These are phyloP conservation scores for Cubamyces sp. DNA, from an alignment of 768 basidiomycete genomes.

Conservation along the genomic window DNA sequence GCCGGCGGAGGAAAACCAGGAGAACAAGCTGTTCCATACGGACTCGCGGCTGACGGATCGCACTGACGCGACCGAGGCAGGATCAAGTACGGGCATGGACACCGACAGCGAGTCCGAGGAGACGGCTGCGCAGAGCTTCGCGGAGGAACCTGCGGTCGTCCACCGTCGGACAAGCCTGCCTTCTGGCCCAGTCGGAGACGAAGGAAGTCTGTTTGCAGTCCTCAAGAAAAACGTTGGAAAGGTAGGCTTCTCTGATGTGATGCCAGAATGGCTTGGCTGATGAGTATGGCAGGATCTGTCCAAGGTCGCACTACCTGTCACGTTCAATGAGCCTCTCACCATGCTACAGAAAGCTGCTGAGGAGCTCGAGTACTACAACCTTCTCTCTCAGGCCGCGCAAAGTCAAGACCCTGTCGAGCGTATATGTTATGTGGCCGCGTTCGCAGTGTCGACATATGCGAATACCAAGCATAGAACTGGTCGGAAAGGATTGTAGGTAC, in stretches of 20 bases:
- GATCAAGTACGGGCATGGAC: constrained; percentile 52
- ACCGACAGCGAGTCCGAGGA: constrained; percentile 45
- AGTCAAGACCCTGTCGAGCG: constrained; percentile 64
- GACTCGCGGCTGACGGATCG: constrained; percentile 20
- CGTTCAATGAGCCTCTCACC: constrained; percentile 88
- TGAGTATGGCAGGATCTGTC: constrained; percentile 65
- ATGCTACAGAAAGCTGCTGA: constrained; percentile 82
- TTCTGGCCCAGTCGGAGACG: constrained; percentile 64
- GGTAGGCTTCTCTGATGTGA: constrained; percentile 43
- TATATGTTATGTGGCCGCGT: constrained; percentile 79
- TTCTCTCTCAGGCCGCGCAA: constrained; percentile 68
- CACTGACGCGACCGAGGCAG: constrained; percentile 39
- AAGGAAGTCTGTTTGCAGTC: constrained; percentile 81
- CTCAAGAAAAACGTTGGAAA: constrained; percentile 90
- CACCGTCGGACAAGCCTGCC: constrained; percentile 62
- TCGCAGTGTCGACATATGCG: constrained; percentile 83
- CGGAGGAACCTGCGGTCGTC: constrained; percentile 36
- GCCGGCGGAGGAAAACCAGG: constrained; percentile 35
- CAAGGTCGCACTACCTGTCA: constrained; percentile 82
- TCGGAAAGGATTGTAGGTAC: constrained; percentile 83
- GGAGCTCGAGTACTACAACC: constrained; percentile 76
- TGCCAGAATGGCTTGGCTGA: constrained; percentile 10
- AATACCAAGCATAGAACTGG: constrained; percentile 81
- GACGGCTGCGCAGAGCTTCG: constrained; percentile 8
- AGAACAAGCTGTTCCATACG: constrained; percentile 33